A percentile compares a stretch with the other conserved stretches of the same genome.
phyloP scores from a whole-genome alignment of 169 alveolate genomes.

The Neospora caninum region DNA sequence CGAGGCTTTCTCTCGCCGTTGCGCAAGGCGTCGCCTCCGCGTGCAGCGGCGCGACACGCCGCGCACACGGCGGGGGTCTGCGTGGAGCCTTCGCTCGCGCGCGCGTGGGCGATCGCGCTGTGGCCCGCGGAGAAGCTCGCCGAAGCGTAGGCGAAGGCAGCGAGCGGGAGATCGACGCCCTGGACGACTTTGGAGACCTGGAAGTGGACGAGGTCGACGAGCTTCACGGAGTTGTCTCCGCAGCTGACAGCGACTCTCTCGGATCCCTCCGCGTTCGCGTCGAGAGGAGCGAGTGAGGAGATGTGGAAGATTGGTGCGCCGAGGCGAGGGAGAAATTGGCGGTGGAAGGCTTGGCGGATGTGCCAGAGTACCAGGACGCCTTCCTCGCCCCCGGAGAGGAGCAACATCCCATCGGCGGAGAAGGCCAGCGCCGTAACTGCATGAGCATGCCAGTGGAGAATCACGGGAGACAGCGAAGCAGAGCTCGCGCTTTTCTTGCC shows the following conservation, averaged over 20 bases:
- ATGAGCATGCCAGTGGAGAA: conserved; percentile 87
- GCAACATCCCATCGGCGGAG: conserved; percentile 75
- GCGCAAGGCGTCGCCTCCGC: background rate
- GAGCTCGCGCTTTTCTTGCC: background rate
- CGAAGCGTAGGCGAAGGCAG: background rate
- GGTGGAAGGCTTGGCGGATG: conserved; percentile 72
- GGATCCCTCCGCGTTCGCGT: background rate
- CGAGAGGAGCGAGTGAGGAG: background rate
- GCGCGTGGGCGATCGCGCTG: background rate
- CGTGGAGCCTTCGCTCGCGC: background rate
- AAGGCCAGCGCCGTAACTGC: conserved; percentile 75
- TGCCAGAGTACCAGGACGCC: conserved; percentile 89
- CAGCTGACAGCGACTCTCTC: conserved; percentile 48
- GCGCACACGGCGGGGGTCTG: background rate
- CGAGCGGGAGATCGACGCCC: conserved; percentile 59
- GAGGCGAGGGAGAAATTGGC: conserved; percentile 82
- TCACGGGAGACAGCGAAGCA: background rate
- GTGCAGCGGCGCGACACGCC: background rate
- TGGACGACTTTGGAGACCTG: background rate
- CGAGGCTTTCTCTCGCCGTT: background rate
- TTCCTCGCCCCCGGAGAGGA: conserved; percentile 86
- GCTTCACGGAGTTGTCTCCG: conserved; percentile 54
- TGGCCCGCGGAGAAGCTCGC: background rate
- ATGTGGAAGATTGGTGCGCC: conserved; percentile 75
- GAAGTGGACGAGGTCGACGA: conserved; percentile 28